phyloP scores from a whole-genome alignment of 768 basidiomycete genomes.

The Tylopilus balloui region DNA sequence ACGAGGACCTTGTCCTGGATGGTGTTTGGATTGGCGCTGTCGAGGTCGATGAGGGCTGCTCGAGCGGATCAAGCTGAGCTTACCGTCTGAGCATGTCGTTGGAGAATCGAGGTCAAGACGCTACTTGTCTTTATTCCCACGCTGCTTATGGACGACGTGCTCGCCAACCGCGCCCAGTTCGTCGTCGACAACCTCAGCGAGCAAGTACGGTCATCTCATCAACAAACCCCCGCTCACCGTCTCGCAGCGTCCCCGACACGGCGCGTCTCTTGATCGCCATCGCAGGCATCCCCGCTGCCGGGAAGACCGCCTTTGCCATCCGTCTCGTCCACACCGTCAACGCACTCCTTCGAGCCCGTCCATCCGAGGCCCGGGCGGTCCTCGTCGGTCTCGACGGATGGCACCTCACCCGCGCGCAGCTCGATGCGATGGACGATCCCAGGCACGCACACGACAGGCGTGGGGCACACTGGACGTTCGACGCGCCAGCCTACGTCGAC shows the following conservation, averaged over 20 bases:
- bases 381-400: slow-evolving; percentile 88
- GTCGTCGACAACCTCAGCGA: slow-evolving; percentile 35
- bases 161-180: slow-evolving; percentile 36
- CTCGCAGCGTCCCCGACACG: slow-evolving; percentile 12
- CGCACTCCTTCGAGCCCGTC: slow-evolving; percentile 27
- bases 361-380: slow-evolving; percentile 38
- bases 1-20: slow-evolving; percentile 83
- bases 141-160: slow-evolving; percentile 32
- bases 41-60: too few species aligned
- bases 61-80: too few species aligned
- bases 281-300: slow-evolving; percentile 78
- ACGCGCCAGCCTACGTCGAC: slow-evolving; percentile 61
- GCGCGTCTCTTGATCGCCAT: slow-evolving; percentile 66
- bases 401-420: slow-evolving; percentile 78
- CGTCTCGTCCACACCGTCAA: slow-evolving; percentile 55
- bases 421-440: slow-evolving; percentile 75
- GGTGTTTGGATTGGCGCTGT: slow-evolving; percentile 63
- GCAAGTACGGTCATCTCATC: slow-evolving; percentile 27
- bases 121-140: too few species aligned
- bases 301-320: slow-evolving; percentile 75
- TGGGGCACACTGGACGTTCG: slow-evolving; percentile 91
- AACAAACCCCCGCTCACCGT: background rate
- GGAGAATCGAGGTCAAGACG: too few species aligned
- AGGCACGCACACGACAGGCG: slow-evolving; percentile 72
- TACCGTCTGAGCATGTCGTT: too few species aligned